Evolutionary conservation across 768 basidiomycete genomes (phyloP).

Genomic region (Trametes cingulata): DNA sequence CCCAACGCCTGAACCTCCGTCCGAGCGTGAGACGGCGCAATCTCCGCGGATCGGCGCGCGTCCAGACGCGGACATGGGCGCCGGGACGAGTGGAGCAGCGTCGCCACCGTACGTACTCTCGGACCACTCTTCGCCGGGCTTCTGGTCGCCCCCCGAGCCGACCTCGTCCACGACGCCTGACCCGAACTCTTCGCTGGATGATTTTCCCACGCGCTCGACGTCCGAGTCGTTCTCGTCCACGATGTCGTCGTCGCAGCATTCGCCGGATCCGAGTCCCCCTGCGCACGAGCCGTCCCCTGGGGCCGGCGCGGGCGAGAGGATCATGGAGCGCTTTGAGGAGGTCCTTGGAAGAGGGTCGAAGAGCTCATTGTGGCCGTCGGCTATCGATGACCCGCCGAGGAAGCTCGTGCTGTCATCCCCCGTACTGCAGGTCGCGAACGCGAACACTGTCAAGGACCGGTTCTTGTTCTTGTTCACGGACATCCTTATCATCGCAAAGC

Average conservation of each 20-base stretch:
- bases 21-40: slow-evolving; percentile 6
- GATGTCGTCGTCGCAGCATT: slow-evolving; percentile 59
- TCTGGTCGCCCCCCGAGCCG: slow-evolving; percentile 49
- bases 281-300: slow-evolving; percentile 34
- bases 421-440: slow-evolving; percentile 91
- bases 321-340: slow-evolving; percentile 73
- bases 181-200: slow-evolving; percentile 74
- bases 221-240: slow-evolving; percentile 74
- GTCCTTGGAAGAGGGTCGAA: slow-evolving; percentile 62
- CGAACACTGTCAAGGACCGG: slow-evolving; percentile 92
- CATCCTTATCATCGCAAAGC: slow-evolving; percentile 91
- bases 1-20: background rate
- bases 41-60: slow-evolving; percentile 6
- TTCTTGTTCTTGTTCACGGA: slow-evolving; percentile 98
- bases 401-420: slow-evolving; percentile 83
- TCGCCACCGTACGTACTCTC: slow-evolving; percentile 21
- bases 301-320: slow-evolving; percentile 42
- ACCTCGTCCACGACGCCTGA: slow-evolving; percentile 70
- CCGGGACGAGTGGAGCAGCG: slow-evolving; percentile 16
- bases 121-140: slow-evolving; percentile 23
- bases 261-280: slow-evolving; percentile 38
- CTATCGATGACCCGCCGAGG: slow-evolving; percentile 83
- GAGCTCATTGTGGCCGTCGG: slow-evolving; percentile 56
- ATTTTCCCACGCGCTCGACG: slow-evolving; percentile 67
- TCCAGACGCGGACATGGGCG: slow-evolving; percentile 16